Evolutionary conservation across 176 grass and related monocot species (phyloP), one percentile per base, ranked within the genome.

Genomic region (Musa troglodytarum): DNA sequence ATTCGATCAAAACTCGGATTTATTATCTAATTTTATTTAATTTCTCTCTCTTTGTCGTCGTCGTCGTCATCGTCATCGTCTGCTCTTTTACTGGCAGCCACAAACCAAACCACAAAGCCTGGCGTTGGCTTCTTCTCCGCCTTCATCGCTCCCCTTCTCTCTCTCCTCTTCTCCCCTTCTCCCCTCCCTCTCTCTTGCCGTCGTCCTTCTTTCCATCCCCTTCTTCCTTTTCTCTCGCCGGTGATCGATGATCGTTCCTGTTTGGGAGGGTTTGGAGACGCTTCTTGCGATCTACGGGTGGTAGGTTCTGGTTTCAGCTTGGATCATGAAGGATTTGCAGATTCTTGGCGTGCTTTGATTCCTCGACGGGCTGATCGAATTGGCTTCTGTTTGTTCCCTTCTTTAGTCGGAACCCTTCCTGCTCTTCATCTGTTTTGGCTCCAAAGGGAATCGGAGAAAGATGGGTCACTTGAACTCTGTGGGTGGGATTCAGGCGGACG

Each of bases 401-500:
- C 43, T 76, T 17, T 57, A 58, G 57, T 19, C 25, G 20, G 34
- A 34, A 10, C 26, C 2, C 54, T 28, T 59, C 1, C 12, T 15
- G 12, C 54, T 57, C 17, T 17, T 57, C 54, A 4, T 17, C 17
- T 57, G 54, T 6, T 57, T 57, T 17, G 54, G 17, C 54, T 57
- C 54, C 17, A 17, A 57, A 57, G 54, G 17, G 19, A 26, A 51
- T 50, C 11, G 19, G 55, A 34, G 69, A 52, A 65, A 43, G 79
- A 79, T 79, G 83, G 78, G 71, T 81, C 78, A 77, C 51, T 51
- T 82, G 25, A 54, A 50, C 3, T 9, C 69, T 23, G 17, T 67
- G 58, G 72, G 77, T 74, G 91, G 85, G 66, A 71, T 57, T 61
- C 81, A 56, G 79, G 10, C 71, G 6, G 82, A 86, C 56, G n/a